These are phyloP conservation scores for Xylaria sp. DNA, from an alignment of 2,329 filamentous ascomycete genomes.

Conservation along the genomic window DNA sequence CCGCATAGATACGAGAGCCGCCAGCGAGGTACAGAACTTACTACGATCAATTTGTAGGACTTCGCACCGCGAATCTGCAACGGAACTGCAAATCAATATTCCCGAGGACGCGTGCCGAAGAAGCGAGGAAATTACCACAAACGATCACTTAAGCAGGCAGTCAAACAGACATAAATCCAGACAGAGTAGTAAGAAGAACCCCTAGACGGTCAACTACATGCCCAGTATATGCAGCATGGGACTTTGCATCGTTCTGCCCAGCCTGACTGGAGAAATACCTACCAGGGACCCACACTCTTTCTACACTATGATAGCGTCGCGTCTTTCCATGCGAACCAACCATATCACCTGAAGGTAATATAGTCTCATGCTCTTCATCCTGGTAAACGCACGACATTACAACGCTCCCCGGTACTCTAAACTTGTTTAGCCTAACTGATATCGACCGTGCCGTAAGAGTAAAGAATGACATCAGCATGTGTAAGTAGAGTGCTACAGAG, in stretches of 20 bases:
- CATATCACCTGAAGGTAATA: neutral
- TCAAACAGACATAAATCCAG: neutral
- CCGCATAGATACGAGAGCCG: slow-evolving; percentile 17
- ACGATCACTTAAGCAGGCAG: neutral
- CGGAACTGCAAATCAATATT: neutral
- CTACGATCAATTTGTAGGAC: neutral
- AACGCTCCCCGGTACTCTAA: neutral
- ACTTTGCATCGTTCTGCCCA: neutral
- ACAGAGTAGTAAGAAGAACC: neutral
- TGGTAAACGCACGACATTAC: slow-evolving; percentile 19
- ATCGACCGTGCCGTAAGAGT: neutral
- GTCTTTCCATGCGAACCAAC: neutral
- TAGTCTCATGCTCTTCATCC: slow-evolving; percentile 7
- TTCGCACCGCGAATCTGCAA: neutral
- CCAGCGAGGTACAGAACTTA: neutral
- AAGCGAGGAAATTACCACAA: neutral
- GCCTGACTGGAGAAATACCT: neutral
- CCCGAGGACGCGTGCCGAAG: neutral
- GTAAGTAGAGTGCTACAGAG: neutral
- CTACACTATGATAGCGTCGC: neutral
- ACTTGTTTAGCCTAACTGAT: neutral
- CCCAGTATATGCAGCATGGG: neutral
- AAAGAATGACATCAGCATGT: neutral
- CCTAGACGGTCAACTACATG: neutral
- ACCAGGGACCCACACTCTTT: neutral